Evolutionary conservation across 371 early-diverging fungal species (phyloP), one percentile per base, ranked within the genome.

Genomic region (Mucor ambiguus): DNA sequence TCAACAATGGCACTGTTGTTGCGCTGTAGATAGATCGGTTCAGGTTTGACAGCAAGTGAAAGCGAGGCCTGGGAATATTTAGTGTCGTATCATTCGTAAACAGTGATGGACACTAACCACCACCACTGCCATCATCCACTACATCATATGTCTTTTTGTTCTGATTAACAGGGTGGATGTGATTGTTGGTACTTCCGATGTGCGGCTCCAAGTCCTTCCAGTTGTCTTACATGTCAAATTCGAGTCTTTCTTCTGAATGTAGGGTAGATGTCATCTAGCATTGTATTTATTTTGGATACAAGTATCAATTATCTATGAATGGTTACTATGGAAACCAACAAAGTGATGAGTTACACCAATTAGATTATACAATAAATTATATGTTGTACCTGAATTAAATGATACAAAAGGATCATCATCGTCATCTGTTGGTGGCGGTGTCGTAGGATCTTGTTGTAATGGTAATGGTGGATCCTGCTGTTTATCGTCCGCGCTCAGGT

Each of bases 351-450:
- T 24, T 26, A 49, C 20, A 29, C 55, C 24, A 54, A 26, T 2
- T 30, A 24, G 29, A 29, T 24, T 54, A 26, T 26, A 54, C 41
- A 41, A 41, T 41, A 41, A 41, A 41, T 41, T 30, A 29, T 7
- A 28, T 41, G 18, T 38, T 28, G 43, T 57, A 89, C 89, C 88
- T 64, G 88, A 88, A 68, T 78, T 82, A 70, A 91, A 91, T 56
- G 86, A 84, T 35, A 77, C 77, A 76, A 90, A 90, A 26, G 85
- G 86, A 65, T 79, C 79, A 24, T 75, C 77, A 29, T 78, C 71
- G 48, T 72, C 68, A 63, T 79, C 70, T 14, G 70, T 70, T 1
- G 28, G 41, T 10, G 67, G 57, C 24, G 72, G 66, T 20, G 66
- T 65, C 41, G 24, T 38, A 6, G 33, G 58, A 35, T 20, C 16